These are phyloP conservation scores for Emydomyces testavorans DNA, from an alignment of 2,329 filamentous ascomycete species.

Conservation along the genomic window DNA sequence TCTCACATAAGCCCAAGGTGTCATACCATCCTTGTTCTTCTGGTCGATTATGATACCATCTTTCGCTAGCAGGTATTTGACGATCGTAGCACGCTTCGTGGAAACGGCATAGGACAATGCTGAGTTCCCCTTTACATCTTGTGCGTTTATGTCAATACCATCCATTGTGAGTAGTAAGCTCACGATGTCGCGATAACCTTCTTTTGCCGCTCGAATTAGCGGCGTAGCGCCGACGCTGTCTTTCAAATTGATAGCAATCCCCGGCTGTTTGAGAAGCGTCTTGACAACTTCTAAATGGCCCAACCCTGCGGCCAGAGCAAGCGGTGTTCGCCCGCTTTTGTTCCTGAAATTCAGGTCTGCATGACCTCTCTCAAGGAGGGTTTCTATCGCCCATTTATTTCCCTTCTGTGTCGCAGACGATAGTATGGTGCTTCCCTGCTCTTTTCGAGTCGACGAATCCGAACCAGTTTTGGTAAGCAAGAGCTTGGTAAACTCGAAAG, in stretches of 20 bases:
- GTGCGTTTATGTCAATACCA: neutral
- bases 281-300: conserved; percentile 28
- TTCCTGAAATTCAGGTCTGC: neutral
- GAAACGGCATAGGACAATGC: neutral
- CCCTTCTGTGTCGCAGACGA: neutral
- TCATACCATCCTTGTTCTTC: neutral
- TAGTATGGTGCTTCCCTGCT: neutral
- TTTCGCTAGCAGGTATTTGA: neutral
- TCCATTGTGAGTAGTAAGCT: neutral
- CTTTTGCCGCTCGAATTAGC: neutral
- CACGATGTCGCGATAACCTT: neutral
- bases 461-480: neutral
- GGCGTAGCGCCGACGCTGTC: neutral
- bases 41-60: neutral
- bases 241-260: neutral
- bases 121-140: neutral
- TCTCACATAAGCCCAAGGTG: neutral
- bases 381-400: neutral
- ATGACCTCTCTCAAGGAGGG: neutral
- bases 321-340: conserved; percentile 16
- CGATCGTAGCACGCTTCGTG: neutral
- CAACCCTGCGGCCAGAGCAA: conserved; percentile 29
- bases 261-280: conserved; percentile 16
- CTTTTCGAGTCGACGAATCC: neutral
- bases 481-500: neutral